Base-by-base conservation (phyloP, 352 stramenopile species). In the Phytopythium cucurbitacearum region DNA sequence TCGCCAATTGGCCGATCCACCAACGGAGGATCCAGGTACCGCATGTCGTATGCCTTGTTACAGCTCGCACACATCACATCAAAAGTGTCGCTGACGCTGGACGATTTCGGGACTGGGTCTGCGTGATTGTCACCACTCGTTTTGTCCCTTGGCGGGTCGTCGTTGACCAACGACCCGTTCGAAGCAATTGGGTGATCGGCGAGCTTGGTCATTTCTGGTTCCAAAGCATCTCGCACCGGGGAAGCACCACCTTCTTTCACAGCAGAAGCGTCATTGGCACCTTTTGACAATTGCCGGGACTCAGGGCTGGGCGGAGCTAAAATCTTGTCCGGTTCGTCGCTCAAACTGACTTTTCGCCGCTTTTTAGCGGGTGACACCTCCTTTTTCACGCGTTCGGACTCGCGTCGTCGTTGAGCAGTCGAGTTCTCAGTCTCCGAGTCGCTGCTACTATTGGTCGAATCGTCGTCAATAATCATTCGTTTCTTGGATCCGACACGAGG, bases 11-110 rank as follows among this genome's bases (percentile, higher is more conserved):
- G 85, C 16, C 78, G 83, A 44, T 91, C 75, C 8, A 84, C 69
- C 11, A 95, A 69, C 2, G 85, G 85, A 54, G 85, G 85, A 28
- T 95, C 85, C 34, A 95, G 41, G 53, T 93, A 91, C 40, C 82
- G 73, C 64, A 89, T 89, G 62, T 95, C 85, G 42, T 95, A 93
- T 15, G 69, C 72, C 40, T 90, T 89, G 40, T 80, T 80, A 55
- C 85, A 95, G 21, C 71, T 78, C 33, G 77, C 79, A 35, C 85
- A 95, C 5, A 75, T 85, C 44, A 95, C 87, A 32, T 95, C 75
- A 64, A 85, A 92, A 12, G 72, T 66, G 57, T 91, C 74, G 15
- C 21, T 28, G 21, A 28, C 21, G 21, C 2, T 28, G 21, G 21
- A 28, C 21, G 21, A 28, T 28, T 1, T 28, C 21, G 21, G 21